A percentile compares a stretch with the other conserved stretches of the same genome.
Conservation (phyloP, 805 yeast genomes). For the Candida multigemmis region DNA sequence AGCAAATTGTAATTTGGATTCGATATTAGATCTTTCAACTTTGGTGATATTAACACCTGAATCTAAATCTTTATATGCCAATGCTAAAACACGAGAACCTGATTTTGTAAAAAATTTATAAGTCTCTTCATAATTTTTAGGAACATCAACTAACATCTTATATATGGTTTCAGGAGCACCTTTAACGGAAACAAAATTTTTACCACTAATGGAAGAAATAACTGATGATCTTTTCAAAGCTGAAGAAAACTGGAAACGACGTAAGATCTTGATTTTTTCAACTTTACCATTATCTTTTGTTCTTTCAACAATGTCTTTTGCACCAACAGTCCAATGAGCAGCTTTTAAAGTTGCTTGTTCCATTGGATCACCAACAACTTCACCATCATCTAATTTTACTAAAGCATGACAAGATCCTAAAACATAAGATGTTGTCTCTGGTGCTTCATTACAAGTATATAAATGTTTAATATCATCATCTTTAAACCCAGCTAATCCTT, state of each 20-base stretch:
- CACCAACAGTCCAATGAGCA: constrained; percentile 75
- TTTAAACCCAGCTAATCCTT: constrained; percentile 85
- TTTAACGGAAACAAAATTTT: constrained; percentile 74
- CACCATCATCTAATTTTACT: constrained; percentile 92
- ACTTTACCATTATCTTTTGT: constrained; percentile 14
- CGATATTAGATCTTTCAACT: constrained; percentile 68
- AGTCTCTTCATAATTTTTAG: constrained; percentile 72
- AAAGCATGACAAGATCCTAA: constrained; percentile 95
- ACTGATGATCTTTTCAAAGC: constrained; percentile 93
- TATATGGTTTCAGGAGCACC: constrained; percentile 98
- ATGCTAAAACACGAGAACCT: constrained; percentile 94
- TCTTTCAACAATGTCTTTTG: constrained; percentile 61
- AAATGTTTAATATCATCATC: constrained; percentile 45
- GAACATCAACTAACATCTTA: constrained; percentile 62
- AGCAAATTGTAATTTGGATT: constrained; percentile 65
- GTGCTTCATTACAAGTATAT: constrained; percentile 51
- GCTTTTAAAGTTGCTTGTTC: constrained; percentile 92
- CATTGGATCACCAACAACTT: constrained; percentile 98
- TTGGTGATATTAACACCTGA: constrained; percentile 40
- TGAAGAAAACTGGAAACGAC: constrained; percentile 96
- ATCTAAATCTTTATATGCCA: constrained; percentile 73
- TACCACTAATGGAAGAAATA: constrained; percentile 50
- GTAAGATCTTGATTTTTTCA: constrained; percentile 60
- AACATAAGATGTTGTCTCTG: constrained; percentile 57
- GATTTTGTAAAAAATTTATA: constrained; percentile 88